Base-by-base conservation (phyloP, 2,329 filamentous ascomycete genomes). In the Pyricularia pennisetigena region DNA sequence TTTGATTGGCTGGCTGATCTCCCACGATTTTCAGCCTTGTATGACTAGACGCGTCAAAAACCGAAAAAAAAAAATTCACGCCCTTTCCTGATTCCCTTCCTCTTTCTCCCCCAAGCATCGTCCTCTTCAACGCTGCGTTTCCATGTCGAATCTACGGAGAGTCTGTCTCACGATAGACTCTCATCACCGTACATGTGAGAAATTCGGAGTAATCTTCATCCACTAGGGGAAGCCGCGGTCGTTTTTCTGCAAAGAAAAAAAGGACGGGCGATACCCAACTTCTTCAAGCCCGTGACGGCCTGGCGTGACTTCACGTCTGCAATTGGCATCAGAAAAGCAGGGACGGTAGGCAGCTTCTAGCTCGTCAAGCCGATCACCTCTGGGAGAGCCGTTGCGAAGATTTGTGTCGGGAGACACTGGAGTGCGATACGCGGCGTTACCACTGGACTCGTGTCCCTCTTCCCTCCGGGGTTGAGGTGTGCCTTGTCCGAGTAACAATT, bases 101-200 rank as follows among this genome's bases (percentile, higher is more conserved):
- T 68, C 41, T 14, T n/a, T 65, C 49, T 4, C 30, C 63, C 65
- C 66, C 68, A 69, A 68, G 88, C 87, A 86, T 85, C 89, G 86
- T 88, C 89, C 89, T 88, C 85, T 83, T 87, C 88, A 92, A 90
- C 85, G 90, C 90, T 89, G 89, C 89, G 89, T 92, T 92, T 92
- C 90, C 91, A 91, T 92, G 90, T 90, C 23, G 28, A 88, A 87
- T 88, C 90, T 85, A 85, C 83, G 81, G 82, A 90, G 81, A 80
- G 71, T 74, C 75, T 76, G 75, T 72, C 29, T 67, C 16, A 28
- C 66, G 57, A 57, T 59, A 73, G 75, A 72, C 72, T 75, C 76
- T 78, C 75, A 66, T 23, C 16, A 23, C 68, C 69, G 68, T 68
- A 90, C 90, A 92, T 91, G 91, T 93, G 90, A 92, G 90, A 93